Conservation (phyloP, 2,329 filamentous ascomycete species). For the Dactylellina cionopaga region DNA sequence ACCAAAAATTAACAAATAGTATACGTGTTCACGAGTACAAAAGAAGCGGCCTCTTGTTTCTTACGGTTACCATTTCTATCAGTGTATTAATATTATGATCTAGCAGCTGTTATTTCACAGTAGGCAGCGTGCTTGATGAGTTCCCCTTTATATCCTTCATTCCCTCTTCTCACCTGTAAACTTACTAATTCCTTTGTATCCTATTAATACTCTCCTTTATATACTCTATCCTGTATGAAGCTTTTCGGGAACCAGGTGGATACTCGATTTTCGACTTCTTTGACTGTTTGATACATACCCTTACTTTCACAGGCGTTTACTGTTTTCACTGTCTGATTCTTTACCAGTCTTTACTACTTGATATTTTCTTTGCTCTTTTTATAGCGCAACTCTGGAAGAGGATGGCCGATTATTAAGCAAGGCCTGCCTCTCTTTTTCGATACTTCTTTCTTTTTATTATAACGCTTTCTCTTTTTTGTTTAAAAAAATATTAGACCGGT, state of each 20-base stretch:
- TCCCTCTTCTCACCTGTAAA: neutral
- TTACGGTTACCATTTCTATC: slow-evolving; percentile 24
- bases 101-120: neutral
- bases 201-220: slow-evolving; percentile 9
- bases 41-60: slow-evolving; percentile 12
- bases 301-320: slow-evolving; percentile 26
- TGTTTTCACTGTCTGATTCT: slow-evolving; percentile 5
- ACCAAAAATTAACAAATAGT: slow-evolving; percentile 19
- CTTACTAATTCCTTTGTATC: slow-evolving; percentile 37
- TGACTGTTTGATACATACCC: slow-evolving; percentile 17
- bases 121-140: slow-evolving; percentile 9
- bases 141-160: slow-evolving; percentile 8
- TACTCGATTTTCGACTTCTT: slow-evolving; percentile 16
- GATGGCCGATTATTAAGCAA: neutral
- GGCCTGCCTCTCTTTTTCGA: slow-evolving; percentile 20
- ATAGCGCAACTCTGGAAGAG: neutral
- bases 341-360: slow-evolving; percentile 25
- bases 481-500: slow-evolving; percentile 15
- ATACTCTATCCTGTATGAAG: slow-evolving; percentile 12
- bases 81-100: slow-evolving; percentile 42
- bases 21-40: slow-evolving; percentile 40
- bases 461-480: slow-evolving; percentile 1
- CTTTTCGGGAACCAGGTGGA: slow-evolving; percentile 22
- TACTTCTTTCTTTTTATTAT: neutral
- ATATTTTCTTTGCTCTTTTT: slow-evolving; percentile 4